Evolutionary conservation across 305 asterid species (phyloP), one percentile per base, ranked within the genome.

Genomic region (Fraxinus nigra): DNA sequence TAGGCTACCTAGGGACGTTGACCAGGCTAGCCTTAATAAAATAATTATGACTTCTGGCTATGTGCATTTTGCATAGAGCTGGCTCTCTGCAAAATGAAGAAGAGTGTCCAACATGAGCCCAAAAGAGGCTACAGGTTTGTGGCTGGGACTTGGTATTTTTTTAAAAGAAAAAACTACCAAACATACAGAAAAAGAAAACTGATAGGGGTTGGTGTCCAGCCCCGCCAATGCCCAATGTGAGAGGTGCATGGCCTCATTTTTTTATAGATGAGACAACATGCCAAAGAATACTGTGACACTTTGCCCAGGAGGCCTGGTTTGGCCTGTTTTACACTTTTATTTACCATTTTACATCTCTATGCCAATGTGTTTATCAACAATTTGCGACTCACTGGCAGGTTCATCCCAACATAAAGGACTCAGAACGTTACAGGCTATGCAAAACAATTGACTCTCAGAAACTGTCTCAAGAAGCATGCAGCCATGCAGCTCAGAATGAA

Each of bases 401-500:
- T 48, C 99, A 95, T 81, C 97, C 95, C 3, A 91, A 91, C 91
- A 89, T 94, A 83, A 93, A 93, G 88, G 99, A 96, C 56, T 89
- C 94, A 0, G 99, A 96, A 37, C 87, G 98, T 0, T 92, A 94
- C 86, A 86, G 97, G 2, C 94, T 96, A 20, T 94, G 98, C 93
- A 96, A 93, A 73, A 89, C 93, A 1, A 92, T 96, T 1, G 97
- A 96, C 87, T 90, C 93, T 80, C 98, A 94, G 81, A 96, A 96
- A 79, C 90, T 96, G 1, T 90, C 98, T 0, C 95, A 93, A 85
- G 99, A 96, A 84, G 99, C 98, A 7, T 94, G 98, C 92, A 94
- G 97, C 90, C 99, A 96, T 20, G 99, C 99, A 5, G 97, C 99
- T 24, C 99, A 96, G 81, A 96, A 96, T 75, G 99, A 96, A 80